Evolutionary conservation across 2,329 filamentous ascomycete genomes (phyloP).

Genomic region (Penicillium paneum): DNA sequence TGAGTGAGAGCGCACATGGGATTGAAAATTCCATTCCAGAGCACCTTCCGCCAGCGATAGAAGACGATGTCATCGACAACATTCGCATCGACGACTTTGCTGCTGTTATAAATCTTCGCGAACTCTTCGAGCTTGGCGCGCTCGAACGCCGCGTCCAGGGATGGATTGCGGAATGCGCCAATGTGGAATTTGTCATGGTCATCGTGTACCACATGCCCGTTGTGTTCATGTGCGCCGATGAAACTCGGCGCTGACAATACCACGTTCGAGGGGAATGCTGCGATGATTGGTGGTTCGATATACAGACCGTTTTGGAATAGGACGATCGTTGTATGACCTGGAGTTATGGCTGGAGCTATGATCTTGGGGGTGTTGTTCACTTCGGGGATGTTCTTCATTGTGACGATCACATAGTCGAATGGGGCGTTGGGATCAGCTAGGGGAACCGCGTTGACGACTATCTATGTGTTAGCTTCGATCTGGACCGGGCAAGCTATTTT

Average conservation of each 20-base stretch:
- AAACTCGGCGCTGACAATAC: conserved; percentile 54
- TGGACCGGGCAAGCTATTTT: neutral
- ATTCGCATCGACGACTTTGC: conserved; percentile 45
- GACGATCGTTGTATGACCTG: conserved; percentile 52
- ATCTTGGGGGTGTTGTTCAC: conserved; percentile 29
- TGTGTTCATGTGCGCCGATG: conserved; percentile 52
- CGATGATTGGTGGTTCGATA: conserved; percentile 55
- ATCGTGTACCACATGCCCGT: conserved; percentile 53
- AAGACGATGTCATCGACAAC: conserved; percentile 30
- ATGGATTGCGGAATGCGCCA: conserved; percentile 46
- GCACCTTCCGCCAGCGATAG: conserved; percentile 41
- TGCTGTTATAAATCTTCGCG: conserved; percentile 48
- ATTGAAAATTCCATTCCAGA: conserved; percentile 54
- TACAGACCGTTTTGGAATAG: conserved; percentile 64
- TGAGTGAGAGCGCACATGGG: conserved; percentile 52
- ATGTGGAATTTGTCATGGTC: conserved; percentile 52
- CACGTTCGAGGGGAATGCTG: conserved; percentile 51
- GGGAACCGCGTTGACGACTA: conserved; percentile 51
- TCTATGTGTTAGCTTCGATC: conserved; percentile 4
- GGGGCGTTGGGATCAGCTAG: conserved; percentile 19
- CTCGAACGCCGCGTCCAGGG: conserved; percentile 15
- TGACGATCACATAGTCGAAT: conserved; percentile 58
- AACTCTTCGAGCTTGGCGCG: conserved; percentile 37
- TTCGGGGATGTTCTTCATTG: conserved; percentile 61
- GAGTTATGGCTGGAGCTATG: conserved; percentile 48